Conservation (phyloP, 768 basidiomycete genomes). For the Tephrocybe sp. region DNA sequence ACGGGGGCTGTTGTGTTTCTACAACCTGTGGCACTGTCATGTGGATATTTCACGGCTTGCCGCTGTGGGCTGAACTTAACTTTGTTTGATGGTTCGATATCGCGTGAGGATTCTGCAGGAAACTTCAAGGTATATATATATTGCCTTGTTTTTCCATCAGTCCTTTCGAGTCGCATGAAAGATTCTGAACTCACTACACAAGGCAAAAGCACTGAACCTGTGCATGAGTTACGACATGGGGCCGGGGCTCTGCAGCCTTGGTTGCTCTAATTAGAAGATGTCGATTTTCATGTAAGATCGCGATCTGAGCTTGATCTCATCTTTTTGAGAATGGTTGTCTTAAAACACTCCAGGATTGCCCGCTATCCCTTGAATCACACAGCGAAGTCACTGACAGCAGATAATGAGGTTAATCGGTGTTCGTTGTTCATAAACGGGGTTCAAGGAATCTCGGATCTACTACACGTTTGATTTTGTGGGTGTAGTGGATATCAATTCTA, state of each 20-base stretch:
- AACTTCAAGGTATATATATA: too few relatives aligned
- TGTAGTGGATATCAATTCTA: too few relatives aligned
- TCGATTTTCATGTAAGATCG: too few relatives aligned
- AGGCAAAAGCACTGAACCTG: background rate
- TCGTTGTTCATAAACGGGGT: too few relatives aligned
- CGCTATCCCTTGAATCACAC: background rate
- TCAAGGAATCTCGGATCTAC: too few relatives aligned
- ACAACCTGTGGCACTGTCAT: too few relatives aligned
- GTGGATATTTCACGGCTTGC: background rate
- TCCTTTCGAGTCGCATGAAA: background rate
- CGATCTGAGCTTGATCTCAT: too few relatives aligned
- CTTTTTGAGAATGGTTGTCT: background rate
- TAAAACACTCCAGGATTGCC: background rate
- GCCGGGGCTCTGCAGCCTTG: background rate
- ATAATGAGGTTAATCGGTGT: too few relatives aligned
- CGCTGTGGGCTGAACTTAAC: slow-evolving; percentile 4
- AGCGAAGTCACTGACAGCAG: background rate
- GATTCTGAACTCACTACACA: background rate
- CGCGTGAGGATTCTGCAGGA: background rate
- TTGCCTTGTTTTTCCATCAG: background rate
- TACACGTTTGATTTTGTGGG: too few relatives aligned
- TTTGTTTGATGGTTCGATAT: slow-evolving; percentile 6
- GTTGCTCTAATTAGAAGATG: too few relatives aligned
- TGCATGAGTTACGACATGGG: background rate
- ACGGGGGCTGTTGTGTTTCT: background rate